Base-by-base conservation (phyloP, 2,329 filamentous ascomycete genomes). In the Pseudogymnoascus sp. region DNA sequence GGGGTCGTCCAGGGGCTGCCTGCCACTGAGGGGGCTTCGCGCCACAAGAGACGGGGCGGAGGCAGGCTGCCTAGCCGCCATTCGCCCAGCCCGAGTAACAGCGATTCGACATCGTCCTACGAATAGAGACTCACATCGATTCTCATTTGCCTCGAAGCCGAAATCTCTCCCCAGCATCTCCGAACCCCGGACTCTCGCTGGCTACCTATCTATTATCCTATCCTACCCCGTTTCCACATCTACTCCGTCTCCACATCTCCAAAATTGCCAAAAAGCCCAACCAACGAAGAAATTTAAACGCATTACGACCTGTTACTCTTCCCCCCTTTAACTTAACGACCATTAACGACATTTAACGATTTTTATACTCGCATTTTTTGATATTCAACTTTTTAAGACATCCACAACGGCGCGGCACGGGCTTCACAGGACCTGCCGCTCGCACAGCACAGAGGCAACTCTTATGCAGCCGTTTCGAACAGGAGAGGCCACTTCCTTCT, bases 1-100 rank as follows among this genome's bases (percentile, higher is more conserved):
- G 85, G 85, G 46, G 86, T 88, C 66, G 84, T 88, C 66, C 85
- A 88, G 75, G 85, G 85, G 60, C 79, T 88, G 38, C 85, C 85
- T 67, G 77, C 83, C 63, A 73, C 69, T 67, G 72, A 74, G 66
- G 69, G 68, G 43, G 68, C 65, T 66, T 66, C 69, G 59, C 69
- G 72, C 64, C 69, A 72, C 66, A 69, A 67, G 63, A 69, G 60
- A 63, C 66, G 67, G 61, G 62, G 68, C 59, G 71, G 71, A 61
- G 67, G 68, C 62, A 67, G 71, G 53, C 34, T 60, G 9, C 34
- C 59, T 14, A 71, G 70, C 62, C 70, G 73, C 66, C 72, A 71
- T 64, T 69, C 71, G 62, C 61, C 61, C 34, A 71, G 70, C 64
- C 66, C 72, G 63, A 73, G 71, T 68, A 73, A 70, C 72, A 73